Percentiles rank a stretch among this genome's conserved stretches.
Evolutionary conservation across 495 filamentous ascomycete species (phyloP).

Genomic region (Peziza echinospora): DNA sequence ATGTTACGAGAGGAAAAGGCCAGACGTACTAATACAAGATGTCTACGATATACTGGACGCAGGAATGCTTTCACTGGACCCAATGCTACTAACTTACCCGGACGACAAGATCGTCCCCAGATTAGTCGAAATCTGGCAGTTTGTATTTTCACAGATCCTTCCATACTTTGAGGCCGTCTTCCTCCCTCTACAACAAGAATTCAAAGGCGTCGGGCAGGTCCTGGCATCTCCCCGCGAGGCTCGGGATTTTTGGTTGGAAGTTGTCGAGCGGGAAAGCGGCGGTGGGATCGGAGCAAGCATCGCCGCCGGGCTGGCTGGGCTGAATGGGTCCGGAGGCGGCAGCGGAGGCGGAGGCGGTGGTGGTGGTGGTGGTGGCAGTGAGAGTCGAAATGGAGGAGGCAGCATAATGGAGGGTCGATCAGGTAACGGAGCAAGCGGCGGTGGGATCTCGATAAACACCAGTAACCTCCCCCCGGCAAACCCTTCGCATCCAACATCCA

Average conservation of each 20-base stretch:
- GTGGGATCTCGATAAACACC: too few species aligned
- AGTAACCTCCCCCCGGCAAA: too few species aligned
- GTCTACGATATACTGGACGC: slow-evolving; percentile 55
- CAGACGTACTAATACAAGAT: slow-evolving; percentile 53
- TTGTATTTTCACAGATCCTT: slow-evolving; percentile 70
- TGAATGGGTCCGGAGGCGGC: slow-evolving; percentile 4
- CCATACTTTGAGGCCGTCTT: slow-evolving; percentile 96
- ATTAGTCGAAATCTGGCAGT: slow-evolving; percentile 81
- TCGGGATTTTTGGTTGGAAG: slow-evolving; percentile 83
- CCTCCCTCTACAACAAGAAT: slow-evolving; percentile 81
- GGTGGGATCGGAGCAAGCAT: too few species aligned
- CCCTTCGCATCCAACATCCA: too few species aligned
- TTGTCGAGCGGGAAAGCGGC: too few species aligned
- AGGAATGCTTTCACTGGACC: slow-evolving; percentile 70
- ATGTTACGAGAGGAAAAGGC: slow-evolving; percentile 45
- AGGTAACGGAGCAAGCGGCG: too few species aligned
- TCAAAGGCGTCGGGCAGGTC: slow-evolving; percentile 59
- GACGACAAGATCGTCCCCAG: slow-evolving; percentile 70
- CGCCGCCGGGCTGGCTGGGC: slow-evolving; percentile 23
- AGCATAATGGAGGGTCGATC: too few species aligned
- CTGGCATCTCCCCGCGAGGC: slow-evolving; percentile 57
- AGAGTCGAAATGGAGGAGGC: slow-evolving; percentile 1
- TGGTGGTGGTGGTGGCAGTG: slow-evolving; percentile 5
- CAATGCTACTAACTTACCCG: slow-evolving; percentile 48
- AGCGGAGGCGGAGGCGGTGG: slow-evolving; percentile 3